A percentile compares a stretch with the other conserved stretches of the same genome.
Evolutionary conservation across 192 early-diverging fungal species (phyloP).

Genomic region (Coemansia sp.): DNA sequence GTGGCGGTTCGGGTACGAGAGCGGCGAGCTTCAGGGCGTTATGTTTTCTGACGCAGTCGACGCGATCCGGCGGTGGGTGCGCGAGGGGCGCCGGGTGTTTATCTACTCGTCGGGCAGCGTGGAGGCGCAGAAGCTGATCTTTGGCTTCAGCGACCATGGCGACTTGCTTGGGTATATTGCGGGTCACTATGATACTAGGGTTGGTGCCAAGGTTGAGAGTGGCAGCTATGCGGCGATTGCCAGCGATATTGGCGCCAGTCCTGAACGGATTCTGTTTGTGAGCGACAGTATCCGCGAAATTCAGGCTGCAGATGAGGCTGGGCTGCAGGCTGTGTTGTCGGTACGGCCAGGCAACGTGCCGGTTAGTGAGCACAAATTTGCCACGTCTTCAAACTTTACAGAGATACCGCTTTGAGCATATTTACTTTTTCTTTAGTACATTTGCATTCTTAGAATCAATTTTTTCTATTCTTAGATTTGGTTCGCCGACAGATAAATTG

Average conservation of each 20-base stretch:
- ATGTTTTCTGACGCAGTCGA: conserved; percentile 86
- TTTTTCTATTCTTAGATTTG: too few relatives aligned
- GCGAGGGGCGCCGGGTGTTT: conserved; percentile 63
- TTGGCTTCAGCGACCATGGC: conserved; percentile 79
- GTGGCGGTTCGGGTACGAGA: conserved; percentile 85
- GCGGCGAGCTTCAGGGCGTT: conserved; percentile 70
- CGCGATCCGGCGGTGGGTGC: conserved; percentile 71
- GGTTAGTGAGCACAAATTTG: conserved; percentile 4
- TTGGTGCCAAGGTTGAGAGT: conserved; percentile 74
- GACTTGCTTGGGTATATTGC: conserved; percentile 70
- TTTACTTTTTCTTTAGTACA: background rate
- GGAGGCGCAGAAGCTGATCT: conserved; percentile 89
- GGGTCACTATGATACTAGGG: conserved; percentile 91
- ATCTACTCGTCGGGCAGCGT: conserved; percentile 98
- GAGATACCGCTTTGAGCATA: conserved; percentile 11
- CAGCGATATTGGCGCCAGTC: conserved; percentile 54
- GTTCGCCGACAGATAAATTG: too few relatives aligned
- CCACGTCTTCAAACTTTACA: conserved; percentile 24
- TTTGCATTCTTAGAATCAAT: too few relatives aligned
- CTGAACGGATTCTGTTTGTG: conserved; percentile 75
- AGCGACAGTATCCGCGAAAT: conserved; percentile 90
- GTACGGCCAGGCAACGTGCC: conserved; percentile 71
- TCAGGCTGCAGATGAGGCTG: conserved; percentile 69
- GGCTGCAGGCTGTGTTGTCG: conserved; percentile 66
- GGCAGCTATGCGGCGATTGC: conserved; percentile 78